phyloP scores from a whole-genome alignment of 345 rosid species.

The Gossypium sturtianum region DNA sequence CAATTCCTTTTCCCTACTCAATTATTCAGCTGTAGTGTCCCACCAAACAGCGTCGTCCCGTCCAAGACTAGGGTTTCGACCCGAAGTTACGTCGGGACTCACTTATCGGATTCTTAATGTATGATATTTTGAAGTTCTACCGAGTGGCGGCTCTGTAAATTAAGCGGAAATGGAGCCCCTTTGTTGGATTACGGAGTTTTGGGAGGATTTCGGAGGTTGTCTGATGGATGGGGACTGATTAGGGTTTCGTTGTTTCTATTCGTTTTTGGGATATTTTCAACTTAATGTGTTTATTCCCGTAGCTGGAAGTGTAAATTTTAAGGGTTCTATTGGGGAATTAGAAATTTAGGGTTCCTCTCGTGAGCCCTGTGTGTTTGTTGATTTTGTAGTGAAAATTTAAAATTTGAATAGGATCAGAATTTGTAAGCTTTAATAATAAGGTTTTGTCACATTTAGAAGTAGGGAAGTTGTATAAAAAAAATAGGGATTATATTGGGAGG shows the following conservation, averaged over 20 bases:
- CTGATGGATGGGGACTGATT: constrained; percentile 12
- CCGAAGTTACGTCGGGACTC: background rate
- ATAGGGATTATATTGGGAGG: constrained; percentile 26
- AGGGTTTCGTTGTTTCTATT: constrained; percentile 15
- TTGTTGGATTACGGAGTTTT: constrained; percentile 1
- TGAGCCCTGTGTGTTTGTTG: constrained; percentile 1
- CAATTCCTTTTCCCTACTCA: background rate
- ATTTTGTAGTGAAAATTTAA: background rate
- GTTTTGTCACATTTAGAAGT: constrained; percentile 3
- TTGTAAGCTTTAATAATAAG: background rate
- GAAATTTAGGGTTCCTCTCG: constrained; percentile 15
- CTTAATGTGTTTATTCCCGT: background rate
- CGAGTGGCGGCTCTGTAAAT: constrained; percentile 3
- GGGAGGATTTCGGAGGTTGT: constrained; percentile 7
- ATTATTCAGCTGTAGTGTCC: background rate
- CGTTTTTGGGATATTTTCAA: constrained; percentile 1
- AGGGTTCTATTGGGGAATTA: constrained; percentile 1
- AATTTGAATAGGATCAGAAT: constrained; percentile 12
- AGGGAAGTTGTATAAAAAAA: constrained; percentile 19
- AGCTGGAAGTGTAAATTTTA: background rate
- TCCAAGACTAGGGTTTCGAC: background rate
- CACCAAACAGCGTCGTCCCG: background rate
- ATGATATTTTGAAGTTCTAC: constrained; percentile 12
- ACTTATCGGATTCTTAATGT: background rate
- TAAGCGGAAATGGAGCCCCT: constrained; percentile 15